phyloP scores from a whole-genome alignment of 768 basidiomycete species.

The Cystofilobasidium capitatum region DNA sequence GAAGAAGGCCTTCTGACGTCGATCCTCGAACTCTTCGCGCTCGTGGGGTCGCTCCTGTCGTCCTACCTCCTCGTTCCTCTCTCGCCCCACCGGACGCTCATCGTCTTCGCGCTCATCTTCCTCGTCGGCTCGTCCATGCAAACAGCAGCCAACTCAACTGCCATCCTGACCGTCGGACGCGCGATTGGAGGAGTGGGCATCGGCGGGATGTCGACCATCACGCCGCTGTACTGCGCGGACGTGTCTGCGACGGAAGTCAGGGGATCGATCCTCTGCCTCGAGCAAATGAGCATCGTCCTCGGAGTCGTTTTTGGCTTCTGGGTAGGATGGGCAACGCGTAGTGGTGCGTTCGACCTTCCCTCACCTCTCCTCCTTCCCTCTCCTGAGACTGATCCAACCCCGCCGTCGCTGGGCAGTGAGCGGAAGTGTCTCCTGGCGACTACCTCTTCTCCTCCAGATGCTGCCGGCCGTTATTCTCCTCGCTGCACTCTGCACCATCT shows the following conservation, averaged over 20 bases:
- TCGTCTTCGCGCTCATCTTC: slow-evolving; percentile 64
- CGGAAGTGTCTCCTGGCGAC: slow-evolving; percentile 61
- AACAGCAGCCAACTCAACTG: slow-evolving; percentile 50
- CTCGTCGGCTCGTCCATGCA: slow-evolving; percentile 64
- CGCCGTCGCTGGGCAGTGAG: slow-evolving; percentile 42
- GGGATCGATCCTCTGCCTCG: slow-evolving; percentile 67
- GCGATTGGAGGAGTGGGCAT: slow-evolving; percentile 70
- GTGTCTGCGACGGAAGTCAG: slow-evolving; percentile 52
- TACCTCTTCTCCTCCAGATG: slow-evolving; percentile 63
- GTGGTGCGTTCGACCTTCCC: slow-evolving; percentile 43
- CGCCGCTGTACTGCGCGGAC: slow-evolving; percentile 29
- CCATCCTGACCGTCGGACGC: slow-evolving; percentile 57
- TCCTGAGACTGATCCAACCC: slow-evolving; percentile 3
- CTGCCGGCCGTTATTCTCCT: slow-evolving; percentile 59
- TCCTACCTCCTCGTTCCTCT: slow-evolving; percentile 61
- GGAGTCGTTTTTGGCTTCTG: slow-evolving; percentile 78
- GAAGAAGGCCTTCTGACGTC: slow-evolving; percentile 73
- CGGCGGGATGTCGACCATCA: slow-evolving; percentile 51
- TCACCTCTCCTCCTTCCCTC: neutral
- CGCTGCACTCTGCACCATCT: slow-evolving; percentile 44
- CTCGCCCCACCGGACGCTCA: slow-evolving; percentile 59
- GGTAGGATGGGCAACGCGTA: slow-evolving; percentile 64
- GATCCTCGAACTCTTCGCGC: slow-evolving; percentile 63
- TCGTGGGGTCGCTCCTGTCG: slow-evolving; percentile 61
- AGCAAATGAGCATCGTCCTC: slow-evolving; percentile 69